Evolutionary conservation across 495 filamentous ascomycete genomes (phyloP), one percentile per base, ranked within the genome.

Genomic region (Terfezia boudieri): DNA sequence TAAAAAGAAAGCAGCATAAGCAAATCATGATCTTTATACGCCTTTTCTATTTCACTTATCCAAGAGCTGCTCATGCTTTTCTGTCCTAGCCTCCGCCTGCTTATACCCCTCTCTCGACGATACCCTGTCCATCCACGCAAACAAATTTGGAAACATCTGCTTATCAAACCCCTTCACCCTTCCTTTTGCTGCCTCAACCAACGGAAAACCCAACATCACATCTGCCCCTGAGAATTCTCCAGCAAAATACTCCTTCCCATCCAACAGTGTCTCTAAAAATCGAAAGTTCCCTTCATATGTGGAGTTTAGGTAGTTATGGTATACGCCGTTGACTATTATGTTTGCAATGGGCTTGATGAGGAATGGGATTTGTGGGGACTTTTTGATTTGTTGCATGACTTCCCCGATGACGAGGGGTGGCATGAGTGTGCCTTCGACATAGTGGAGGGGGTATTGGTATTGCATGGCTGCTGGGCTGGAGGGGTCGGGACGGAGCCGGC

Each of bases 361-460:
- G 74, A 94, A 93, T 2, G 86, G 86, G 7, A 84, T 68, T 0
- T 78, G 74, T 26, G 2, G 2, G 5, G 77, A 67, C 11, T 74
- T 73, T 56, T 76, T 78, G 52, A 95, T 70, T 11, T 78, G 64
- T 37, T 73, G 65, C 37, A 79, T 66, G 36, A 86, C 60, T 22
- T 85, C 56, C 11, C 68, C 66, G 52, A 82, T 67, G 11, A 86
- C 63, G 59, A 85, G 54, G 56, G 76, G 74, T 3, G 75, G 69
- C 84, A 90, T 89, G 57, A 92, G 65, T 58, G 71, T 81, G 22
- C 84, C 84, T 66, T 95, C 87, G 9, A 75, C 71, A 67, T 86
- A 94, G 64, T 94, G 82, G 73, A 92, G 75, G 56, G 74, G 78
- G 68, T 83, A 84, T 60, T 82, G 76, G 68, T 81, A 83, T 36